Percentiles rank a stretch among this genome's conserved stretches.
phyloP scores from a whole-genome alignment of 768 basidiomycete genomes.

The Rhodotorula sphaerocarpa region DNA sequence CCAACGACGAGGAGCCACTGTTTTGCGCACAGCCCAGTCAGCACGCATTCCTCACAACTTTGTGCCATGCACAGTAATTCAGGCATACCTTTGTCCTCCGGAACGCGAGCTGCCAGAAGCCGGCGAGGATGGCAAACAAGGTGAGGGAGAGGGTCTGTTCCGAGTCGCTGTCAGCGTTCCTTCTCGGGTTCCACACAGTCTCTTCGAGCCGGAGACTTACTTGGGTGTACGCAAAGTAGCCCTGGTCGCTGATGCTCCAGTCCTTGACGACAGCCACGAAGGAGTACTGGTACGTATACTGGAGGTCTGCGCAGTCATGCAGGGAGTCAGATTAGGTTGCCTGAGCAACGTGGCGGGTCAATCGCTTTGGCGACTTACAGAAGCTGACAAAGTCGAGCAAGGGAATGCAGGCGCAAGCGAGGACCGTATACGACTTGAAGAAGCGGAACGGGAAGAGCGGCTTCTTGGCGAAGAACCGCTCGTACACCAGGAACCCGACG shows the following conservation, averaged over 20 bases:
- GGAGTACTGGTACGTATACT: neutral
- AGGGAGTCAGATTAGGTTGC: too few relatives aligned
- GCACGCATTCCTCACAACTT: too few relatives aligned
- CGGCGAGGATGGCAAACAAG: slow-evolving; percentile 57
- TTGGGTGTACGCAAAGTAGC: slow-evolving; percentile 59
- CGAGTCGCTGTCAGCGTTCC: too few relatives aligned
- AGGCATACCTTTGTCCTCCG: slow-evolving; percentile 53
- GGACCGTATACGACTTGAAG: slow-evolving; percentile 54
- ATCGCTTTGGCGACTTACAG: slow-evolving; percentile 1
- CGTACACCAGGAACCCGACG: slow-evolving; percentile 42
- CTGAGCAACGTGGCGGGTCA: too few relatives aligned
- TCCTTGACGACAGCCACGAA: slow-evolving; percentile 4
- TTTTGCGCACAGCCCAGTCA: too few relatives aligned
- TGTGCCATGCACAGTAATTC: neutral
- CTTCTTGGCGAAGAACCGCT: slow-evolving; percentile 50
- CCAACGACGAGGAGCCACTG: slow-evolving; percentile 53
- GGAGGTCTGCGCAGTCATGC: too few relatives aligned
- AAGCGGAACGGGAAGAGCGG: slow-evolving; percentile 61
- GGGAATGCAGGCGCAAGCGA: slow-evolving; percentile 56
- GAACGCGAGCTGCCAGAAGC: slow-evolving; percentile 52
- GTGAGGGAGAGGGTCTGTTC: slow-evolving; percentile 45
- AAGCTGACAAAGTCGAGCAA: slow-evolving; percentile 50
- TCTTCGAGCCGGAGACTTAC: too few relatives aligned
- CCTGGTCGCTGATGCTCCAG: slow-evolving; percentile 42
- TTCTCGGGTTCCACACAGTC: too few relatives aligned